Conservation (phyloP, 2,329 filamentous ascomycete species). For the Aspergillus sp. region DNA sequence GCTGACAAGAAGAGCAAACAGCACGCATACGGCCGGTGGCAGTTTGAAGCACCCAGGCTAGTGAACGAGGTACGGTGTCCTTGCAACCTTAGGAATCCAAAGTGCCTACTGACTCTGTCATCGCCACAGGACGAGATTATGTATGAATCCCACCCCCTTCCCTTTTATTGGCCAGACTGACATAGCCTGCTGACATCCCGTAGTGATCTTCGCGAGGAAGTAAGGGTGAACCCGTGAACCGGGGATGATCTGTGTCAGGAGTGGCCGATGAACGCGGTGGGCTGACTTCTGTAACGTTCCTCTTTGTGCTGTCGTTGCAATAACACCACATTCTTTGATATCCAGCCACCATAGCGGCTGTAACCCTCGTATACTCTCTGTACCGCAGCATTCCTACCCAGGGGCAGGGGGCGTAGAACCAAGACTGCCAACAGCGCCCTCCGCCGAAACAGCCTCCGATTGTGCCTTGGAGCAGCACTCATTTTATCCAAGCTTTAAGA, state of each 20-base stretch:
- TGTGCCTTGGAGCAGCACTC: too few relatives aligned
- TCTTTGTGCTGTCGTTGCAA: not conserved
- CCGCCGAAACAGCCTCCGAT: too few relatives aligned
- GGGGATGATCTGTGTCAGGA: not conserved
- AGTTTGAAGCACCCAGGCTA: slow-evolving; percentile 12
- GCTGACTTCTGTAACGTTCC: not conserved
- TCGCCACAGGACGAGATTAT: slow-evolving; percentile 9
- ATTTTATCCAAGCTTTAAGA: too few relatives aligned
- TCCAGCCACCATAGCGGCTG: too few relatives aligned
- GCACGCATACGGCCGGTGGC: slow-evolving; percentile 10
- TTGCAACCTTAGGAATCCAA: not conserved
- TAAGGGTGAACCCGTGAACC: slow-evolving; percentile 1
- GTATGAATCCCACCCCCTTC: slow-evolving; percentile 1
- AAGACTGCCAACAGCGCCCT: too few relatives aligned
- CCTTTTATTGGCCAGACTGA: not conserved
- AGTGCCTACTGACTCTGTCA: not conserved
- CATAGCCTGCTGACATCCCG: not conserved
- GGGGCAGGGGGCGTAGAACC: too few relatives aligned
- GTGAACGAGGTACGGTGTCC: slow-evolving; percentile 6
- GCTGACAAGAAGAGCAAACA: not conserved
- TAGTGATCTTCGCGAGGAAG: slow-evolving; percentile 8
- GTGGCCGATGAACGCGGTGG: not conserved
- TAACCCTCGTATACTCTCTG: too few relatives aligned
- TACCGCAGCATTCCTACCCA: too few relatives aligned
- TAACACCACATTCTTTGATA: too few relatives aligned